Conservation (phyloP, 2,329 filamentous ascomycete species). For the Xylariaceae sp. region DNA sequence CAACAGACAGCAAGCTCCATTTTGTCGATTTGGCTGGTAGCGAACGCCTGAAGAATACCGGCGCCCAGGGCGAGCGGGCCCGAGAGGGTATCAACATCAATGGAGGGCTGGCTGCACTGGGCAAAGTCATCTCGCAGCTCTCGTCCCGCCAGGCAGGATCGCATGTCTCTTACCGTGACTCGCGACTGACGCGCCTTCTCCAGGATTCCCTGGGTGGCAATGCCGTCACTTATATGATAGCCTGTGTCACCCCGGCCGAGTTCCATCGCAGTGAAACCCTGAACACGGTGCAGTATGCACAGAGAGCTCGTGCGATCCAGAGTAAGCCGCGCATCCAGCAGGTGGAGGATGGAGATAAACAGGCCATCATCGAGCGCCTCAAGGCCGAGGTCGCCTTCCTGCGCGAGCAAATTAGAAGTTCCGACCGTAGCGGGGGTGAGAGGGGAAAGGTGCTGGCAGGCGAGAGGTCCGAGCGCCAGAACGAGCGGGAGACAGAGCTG, state of each 20-base stretch:
- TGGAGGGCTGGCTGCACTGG: conserved; percentile 84
- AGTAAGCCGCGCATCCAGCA: conserved; percentile 96
- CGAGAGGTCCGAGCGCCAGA: conserved; percentile 72
- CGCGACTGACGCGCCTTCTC: conserved; percentile 87
- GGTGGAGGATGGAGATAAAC: conserved; percentile 87
- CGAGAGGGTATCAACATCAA: conserved; percentile 98
- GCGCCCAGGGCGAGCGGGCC: conserved; percentile 87
- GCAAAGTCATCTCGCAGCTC: conserved; percentile 96
- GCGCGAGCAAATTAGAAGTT: conserved; percentile 84
- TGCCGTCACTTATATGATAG: conserved; percentile 99
- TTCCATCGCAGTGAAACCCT: conserved; percentile 97
- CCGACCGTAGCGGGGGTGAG: conserved; percentile 60
- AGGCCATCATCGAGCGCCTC: conserved; percentile 85
- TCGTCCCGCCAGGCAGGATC: conserved; percentile 82
- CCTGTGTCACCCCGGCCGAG: conserved; percentile 92
- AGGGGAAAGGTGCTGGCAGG: conserved; percentile 50
- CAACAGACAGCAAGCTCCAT: conserved; percentile 95
- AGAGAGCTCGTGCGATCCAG: conserved; percentile 91
- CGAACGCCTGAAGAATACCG: conserved; percentile 94
- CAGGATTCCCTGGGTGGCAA: conserved; percentile 97
- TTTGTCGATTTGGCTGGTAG: conserved; percentile 97
- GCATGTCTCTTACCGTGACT: conserved; percentile 96
- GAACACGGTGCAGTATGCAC: conserved; percentile 96
- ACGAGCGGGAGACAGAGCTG: conserved; percentile 80
- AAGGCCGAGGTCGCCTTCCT: conserved; percentile 92